These are phyloP conservation scores for Beauveria scarabaeidicola DNA, from an alignment of 2,329 filamentous ascomycete species.

Conservation along the genomic window DNA sequence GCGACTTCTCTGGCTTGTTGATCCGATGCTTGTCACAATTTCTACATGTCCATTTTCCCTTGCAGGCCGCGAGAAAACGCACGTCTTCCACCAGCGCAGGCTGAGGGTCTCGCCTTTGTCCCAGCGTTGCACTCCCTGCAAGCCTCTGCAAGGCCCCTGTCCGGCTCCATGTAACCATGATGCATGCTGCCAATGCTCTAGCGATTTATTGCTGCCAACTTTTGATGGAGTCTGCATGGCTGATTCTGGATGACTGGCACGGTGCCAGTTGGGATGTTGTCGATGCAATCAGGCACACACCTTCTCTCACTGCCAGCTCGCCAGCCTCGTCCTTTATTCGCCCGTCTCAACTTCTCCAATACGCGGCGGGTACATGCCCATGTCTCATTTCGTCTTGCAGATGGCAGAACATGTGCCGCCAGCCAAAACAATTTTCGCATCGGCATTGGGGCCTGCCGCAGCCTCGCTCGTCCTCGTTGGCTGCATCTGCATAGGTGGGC, in stretches of 20 bases:
- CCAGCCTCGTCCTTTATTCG: background rate
- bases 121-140: conserved; percentile 5
- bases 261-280: background rate
- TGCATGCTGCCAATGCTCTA: background rate
- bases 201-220: background rate
- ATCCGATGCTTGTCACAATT: too few species aligned
- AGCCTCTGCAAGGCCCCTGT: conserved; percentile 4
- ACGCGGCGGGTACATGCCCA: background rate
- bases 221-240: background rate
- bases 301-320: background rate
- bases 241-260: background rate
- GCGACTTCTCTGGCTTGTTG: too few species aligned
- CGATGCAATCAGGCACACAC: background rate
- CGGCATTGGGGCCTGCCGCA: background rate
- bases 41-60: too few species aligned
- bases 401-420: background rate
- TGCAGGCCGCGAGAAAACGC: too few species aligned
- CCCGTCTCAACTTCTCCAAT: background rate
- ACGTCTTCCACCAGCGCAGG: too few species aligned
- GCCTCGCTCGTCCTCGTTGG: background rate
- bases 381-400: conserved; percentile 2
- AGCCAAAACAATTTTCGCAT: background rate
- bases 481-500: background rate
- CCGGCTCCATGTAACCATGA: background rate
- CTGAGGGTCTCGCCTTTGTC: background rate